A percentile compares a stretch with the other conserved stretches of the same genome.
These are phyloP conservation scores for Boletus tylopilopsis DNA, from an alignment of 768 basidiomycete genomes.

Conservation along the genomic window DNA sequence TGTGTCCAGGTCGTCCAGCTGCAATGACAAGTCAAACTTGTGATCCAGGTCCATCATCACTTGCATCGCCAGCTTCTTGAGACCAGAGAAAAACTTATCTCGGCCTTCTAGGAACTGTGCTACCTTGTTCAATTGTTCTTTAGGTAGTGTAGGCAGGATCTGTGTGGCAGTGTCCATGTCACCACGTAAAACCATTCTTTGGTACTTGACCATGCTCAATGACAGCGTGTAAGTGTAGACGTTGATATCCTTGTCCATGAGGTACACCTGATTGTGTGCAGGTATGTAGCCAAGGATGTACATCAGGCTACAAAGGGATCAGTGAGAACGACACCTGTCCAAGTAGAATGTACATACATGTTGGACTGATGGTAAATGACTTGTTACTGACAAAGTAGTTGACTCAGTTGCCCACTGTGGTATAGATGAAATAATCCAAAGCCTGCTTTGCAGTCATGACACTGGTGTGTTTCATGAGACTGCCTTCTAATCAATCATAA, in stretches of 20 bases:
- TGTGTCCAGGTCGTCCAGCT: conserved; percentile 87
- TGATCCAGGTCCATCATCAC: conserved; percentile 93
- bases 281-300: conserved; percentile 96
- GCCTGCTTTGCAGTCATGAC: conserved; percentile 98
- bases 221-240: conserved; percentile 80
- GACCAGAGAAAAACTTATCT: conserved; percentile 62
- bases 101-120: conserved; percentile 91
- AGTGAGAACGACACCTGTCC: conserved; percentile 24
- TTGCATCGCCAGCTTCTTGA: conserved; percentile 89
- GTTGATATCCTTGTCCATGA: conserved; percentile 91
- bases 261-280: conserved; percentile 88
- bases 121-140: conserved; percentile 87
- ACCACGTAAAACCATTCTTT: conserved; percentile 87
- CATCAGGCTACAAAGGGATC: conserved; percentile 52
- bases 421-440: conserved; percentile 98
- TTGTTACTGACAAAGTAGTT: conserved; percentile 94
- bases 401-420: conserved; percentile 80
- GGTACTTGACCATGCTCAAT: conserved; percentile 90
- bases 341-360: conserved; percentile 76
- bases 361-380: conserved; percentile 90
- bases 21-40: conserved; percentile 90
- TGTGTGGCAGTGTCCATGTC: conserved; percentile 83
- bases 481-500: conserved; percentile 6
- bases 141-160: conserved; percentile 78
- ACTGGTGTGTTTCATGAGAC: conserved; percentile 36